phyloP scores from a whole-genome alignment of 805 yeast species.

The Kluyveromyces nonfermentans region DNA sequence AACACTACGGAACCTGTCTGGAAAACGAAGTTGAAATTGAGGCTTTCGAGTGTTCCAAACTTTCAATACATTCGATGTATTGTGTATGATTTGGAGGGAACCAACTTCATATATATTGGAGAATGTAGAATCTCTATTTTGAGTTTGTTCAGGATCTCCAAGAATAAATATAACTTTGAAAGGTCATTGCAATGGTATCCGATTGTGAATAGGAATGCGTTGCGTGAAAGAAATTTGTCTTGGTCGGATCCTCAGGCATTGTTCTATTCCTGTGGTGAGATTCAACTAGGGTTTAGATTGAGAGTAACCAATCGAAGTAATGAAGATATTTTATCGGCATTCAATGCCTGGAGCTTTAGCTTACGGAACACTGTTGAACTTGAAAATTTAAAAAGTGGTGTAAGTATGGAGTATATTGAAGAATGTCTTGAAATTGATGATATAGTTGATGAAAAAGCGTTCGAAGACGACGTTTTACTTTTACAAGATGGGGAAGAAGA shows the following conservation, averaged over 20 bases:
- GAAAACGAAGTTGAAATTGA: slow-evolving; percentile 22
- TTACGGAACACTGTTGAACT: background rate
- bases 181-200: slow-evolving; percentile 19
- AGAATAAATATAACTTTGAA: slow-evolving; percentile 14
- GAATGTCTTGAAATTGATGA: background rate
- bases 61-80: slow-evolving; percentile 23
- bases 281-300: slow-evolving; percentile 15
- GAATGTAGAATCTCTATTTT: slow-evolving; percentile 23
- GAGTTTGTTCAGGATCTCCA: slow-evolving; percentile 17
- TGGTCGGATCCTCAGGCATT: slow-evolving; percentile 7
- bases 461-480: background rate
- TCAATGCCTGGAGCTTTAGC: background rate
- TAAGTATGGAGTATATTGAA: background rate
- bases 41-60: slow-evolving; percentile 19
- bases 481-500: background rate
- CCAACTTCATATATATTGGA: slow-evolving; percentile 23
- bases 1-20: slow-evolving; percentile 17
- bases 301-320: background rate
- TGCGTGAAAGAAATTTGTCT: slow-evolving; percentile 10
- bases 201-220: slow-evolving; percentile 15
- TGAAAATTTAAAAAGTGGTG: slow-evolving; percentile 1
- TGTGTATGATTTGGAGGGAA: slow-evolving; percentile 21
- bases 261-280: slow-evolving; percentile 9
- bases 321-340: background rate
- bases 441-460: background rate